Percentiles rank a stretch among this genome's conserved stretches.
Evolutionary conservation across 768 basidiomycete genomes (phyloP).

Genomic region (Cystofilobasidium ferigula): DNA sequence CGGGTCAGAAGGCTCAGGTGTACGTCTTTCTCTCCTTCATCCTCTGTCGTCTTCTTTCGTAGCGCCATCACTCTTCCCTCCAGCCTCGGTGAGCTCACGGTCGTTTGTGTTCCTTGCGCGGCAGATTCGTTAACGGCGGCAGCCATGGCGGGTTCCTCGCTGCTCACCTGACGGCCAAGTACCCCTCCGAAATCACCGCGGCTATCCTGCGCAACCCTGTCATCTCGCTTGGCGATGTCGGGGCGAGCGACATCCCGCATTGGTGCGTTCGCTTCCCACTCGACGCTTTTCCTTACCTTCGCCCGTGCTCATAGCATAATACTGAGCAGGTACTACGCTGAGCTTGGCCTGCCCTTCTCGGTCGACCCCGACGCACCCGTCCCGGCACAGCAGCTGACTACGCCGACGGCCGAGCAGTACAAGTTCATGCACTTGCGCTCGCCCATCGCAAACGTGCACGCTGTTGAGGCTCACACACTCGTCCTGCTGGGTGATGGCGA

Average conservation of each 20-base stretch:
- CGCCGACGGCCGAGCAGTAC: slow-evolving; percentile 46
- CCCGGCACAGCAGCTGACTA: slow-evolving; percentile 30
- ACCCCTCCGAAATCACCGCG: slow-evolving; percentile 53
- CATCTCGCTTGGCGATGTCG: slow-evolving; percentile 48
- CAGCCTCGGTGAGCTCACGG: background rate
- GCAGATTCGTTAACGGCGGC: slow-evolving; percentile 49
- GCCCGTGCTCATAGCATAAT: background rate
- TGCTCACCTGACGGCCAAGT: slow-evolving; percentile 47
- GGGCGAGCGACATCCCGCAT: slow-evolving; percentile 56
- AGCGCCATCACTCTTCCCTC: background rate
- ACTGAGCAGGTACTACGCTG: slow-evolving; percentile 38
- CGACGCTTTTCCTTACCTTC: background rate
- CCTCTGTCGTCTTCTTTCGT: no score
- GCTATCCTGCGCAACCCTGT: slow-evolving; percentile 61
- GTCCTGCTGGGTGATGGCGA: slow-evolving; percentile 54
- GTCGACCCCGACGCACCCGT: slow-evolving; percentile 28
- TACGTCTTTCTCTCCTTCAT: slow-evolving; percentile 3
- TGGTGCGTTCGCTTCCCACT: slow-evolving; percentile 40
- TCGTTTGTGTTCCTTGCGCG: background rate
- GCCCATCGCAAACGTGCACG: slow-evolving; percentile 49
- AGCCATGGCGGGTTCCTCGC: slow-evolving; percentile 51
- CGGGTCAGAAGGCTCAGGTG: slow-evolving; percentile 7
- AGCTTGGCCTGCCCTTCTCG: slow-evolving; percentile 39
- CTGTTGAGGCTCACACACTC: slow-evolving; percentile 48
- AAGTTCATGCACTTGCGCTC: slow-evolving; percentile 45